phyloP scores from a whole-genome alignment of 176 grass and related monocot genomes.

The Aegilops umbellulata region DNA sequence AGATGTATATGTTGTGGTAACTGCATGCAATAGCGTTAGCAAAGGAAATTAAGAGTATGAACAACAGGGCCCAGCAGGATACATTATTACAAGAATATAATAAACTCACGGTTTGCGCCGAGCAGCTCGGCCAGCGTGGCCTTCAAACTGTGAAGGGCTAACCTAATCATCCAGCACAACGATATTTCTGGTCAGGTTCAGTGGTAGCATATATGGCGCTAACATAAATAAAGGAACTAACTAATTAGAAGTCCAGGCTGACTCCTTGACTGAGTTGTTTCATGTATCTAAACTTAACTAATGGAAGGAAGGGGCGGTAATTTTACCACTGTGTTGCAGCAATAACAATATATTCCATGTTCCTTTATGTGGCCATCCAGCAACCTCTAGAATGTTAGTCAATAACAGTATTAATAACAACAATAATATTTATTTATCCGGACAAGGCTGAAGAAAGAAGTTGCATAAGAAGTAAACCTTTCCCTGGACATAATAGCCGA shows the following conservation, averaged over 20 bases:
- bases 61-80: neutral
- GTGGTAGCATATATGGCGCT: neutral
- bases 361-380: slow-evolving; percentile 93
- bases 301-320: slow-evolving; percentile 8
- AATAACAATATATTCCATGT: slow-evolving; percentile 87
- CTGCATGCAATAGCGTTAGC: slow-evolving; percentile 53
- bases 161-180: slow-evolving; percentile 59
- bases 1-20: slow-evolving; percentile 99
- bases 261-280: neutral
- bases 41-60: slow-evolving; percentile 24
- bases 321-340: slow-evolving; percentile 83
- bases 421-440: neutral
- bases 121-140: slow-evolving; percentile 87
- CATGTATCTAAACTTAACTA: neutral
- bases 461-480: slow-evolving; percentile 50
- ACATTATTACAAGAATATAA: neutral
- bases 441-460: slow-evolving; percentile 1
- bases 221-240: neutral
- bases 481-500: slow-evolving; percentile 78
- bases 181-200: slow-evolving; percentile 19
- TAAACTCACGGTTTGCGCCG: slow-evolving; percentile 88
- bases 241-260: neutral
- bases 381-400: slow-evolving; percentile 65
- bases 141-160: slow-evolving; percentile 97
- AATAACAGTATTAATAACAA: slow-evolving; percentile 29